These are phyloP conservation scores for Lepiota brunneoincarnata DNA, from an alignment of 768 basidiomycete species.

Conservation along the genomic window DNA sequence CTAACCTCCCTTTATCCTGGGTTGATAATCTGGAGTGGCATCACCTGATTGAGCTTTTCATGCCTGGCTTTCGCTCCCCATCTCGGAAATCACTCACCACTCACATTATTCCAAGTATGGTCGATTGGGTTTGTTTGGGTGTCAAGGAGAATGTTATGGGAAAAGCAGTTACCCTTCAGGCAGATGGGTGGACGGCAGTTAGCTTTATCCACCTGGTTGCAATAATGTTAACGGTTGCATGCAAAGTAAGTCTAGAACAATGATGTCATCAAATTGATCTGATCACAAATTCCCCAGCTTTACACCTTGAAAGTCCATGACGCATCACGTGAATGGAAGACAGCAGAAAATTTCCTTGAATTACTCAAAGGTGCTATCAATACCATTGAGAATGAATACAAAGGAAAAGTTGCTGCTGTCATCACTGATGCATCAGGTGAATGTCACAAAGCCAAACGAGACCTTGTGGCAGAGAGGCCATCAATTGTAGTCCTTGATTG, in stretches of 20 bases:
- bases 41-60: conserved; percentile 25
- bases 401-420: conserved; percentile 24
- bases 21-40: conserved; percentile 34
- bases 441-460: conserved; percentile 18
- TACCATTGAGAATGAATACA: conserved; percentile 23
- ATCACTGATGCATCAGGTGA: conserved; percentile 35
- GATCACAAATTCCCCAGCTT: conserved; percentile 17
- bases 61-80: conserved; percentile 23
- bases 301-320: conserved; percentile 29
- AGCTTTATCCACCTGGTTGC: conserved; percentile 30
- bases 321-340: conserved; percentile 27
- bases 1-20: conserved; percentile 31
- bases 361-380: conserved; percentile 17
- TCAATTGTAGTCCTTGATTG: conserved; percentile 18
- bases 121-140: neutral
- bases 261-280: conserved; percentile 1
- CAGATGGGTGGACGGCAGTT: conserved; percentile 33
- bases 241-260: neutral
- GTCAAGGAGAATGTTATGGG: conserved; percentile 9
- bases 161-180: conserved; percentile 23
- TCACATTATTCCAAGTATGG: conserved; percentile 20
- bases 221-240: conserved; percentile 22
- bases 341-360: conserved; percentile 26
- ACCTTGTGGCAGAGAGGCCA: conserved; percentile 13
- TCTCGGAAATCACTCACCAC: conserved; percentile 21